Base-by-base conservation (phyloP, 148 eudicot genomes). In the Simmondsia chinensis region DNA sequence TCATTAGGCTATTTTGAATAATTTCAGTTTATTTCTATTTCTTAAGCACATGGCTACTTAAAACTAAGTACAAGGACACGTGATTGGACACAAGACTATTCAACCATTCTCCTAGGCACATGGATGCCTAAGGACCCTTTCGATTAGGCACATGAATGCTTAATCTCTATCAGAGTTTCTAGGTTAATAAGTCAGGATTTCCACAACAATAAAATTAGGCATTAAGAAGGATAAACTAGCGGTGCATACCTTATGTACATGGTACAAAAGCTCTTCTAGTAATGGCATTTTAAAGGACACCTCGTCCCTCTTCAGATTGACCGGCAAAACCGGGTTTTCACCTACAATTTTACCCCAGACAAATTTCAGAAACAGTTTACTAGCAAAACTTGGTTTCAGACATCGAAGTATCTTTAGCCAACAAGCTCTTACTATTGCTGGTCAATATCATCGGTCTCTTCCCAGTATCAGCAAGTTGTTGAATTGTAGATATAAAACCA, bases 371-470 rank as follows among this genome's bases (percentile, higher is more conserved):
- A 13, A 7, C 20, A 25, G 14, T 33, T 48, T 46, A 42, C 51
- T 50, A 16, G 11, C 9, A 50, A 33, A 45, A 18, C 23, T 39
- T 16, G 39, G 45, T 20, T 20, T 33, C 11, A 57, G n/a, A 52
- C 18, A 40, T 34, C 5, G 37, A 34, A 40, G 3, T 21, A 24
- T 41, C 21, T 40, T 29, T 18, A 33, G 39, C 9, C 15, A 41
- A 33, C 16, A 46, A 39, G 39, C 45, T 2, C 54, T 71, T 75
- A 80, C 86, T 70, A 48, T 80, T 80, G 66, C 76, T 63, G 57
- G 94, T 87, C 53, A 87, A 64, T 63, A 80, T 77, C 80, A 87
- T 77, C 17, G 89, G 89, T 33, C 80, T 70, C 63, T 81, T 89
- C 48, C 84, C 93, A 24, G 79, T 79, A 47, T 72, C 77, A 36